Base-by-base conservation (phyloP, 495 filamentous ascomycete genomes). In the Parachaetomium inaequale region DNA sequence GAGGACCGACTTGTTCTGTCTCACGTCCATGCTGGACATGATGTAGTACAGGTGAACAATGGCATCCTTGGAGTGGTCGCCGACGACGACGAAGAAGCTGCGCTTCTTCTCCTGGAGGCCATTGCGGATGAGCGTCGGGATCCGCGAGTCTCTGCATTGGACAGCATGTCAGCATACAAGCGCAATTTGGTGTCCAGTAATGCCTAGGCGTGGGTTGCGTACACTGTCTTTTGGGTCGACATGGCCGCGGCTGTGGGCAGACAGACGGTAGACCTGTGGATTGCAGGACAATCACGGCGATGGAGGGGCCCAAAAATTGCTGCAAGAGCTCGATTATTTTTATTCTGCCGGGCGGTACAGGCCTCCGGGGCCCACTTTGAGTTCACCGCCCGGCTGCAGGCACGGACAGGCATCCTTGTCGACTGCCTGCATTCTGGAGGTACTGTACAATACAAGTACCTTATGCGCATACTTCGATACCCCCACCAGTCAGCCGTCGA, bases 1-100 rank as follows among this genome's bases (percentile, higher is more conserved):
- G 17, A 99, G 80, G 4, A 99, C 92, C 12, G 88, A 93, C 75
- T 97, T 98, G 78, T 97, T 98, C 72, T 94, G 87, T 76, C 94
- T 96, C 63, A 96, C 82, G 71, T 96, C 91, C 68, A 88, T 86
- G 66, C 84, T 88, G 51, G 92, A 91, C 78, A 96, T 87, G 68
- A 99, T 95, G 68, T 93, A 91, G 76, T 98, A 92, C 38, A 99
- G 81, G 71, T 97, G 86, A 51, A 97, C 89, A 70, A 98, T 98
- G 63, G 93, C 92, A 84, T 98, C 95, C 75, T 99, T 99, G 61
- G 93, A 88, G 60, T 87, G 86, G 72, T 99, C 95, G 58, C 95
- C 95, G 26, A 99, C 95, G 5, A 99, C 85, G 56, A 98, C 89
- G 75, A 99, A 93, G 79, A 99, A 96, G 76, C 90, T 94, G 68